Evolutionary conservation across 2,329 filamentous ascomycete genomes (phyloP).

Genomic region (Colletotrichum falcatum): DNA sequence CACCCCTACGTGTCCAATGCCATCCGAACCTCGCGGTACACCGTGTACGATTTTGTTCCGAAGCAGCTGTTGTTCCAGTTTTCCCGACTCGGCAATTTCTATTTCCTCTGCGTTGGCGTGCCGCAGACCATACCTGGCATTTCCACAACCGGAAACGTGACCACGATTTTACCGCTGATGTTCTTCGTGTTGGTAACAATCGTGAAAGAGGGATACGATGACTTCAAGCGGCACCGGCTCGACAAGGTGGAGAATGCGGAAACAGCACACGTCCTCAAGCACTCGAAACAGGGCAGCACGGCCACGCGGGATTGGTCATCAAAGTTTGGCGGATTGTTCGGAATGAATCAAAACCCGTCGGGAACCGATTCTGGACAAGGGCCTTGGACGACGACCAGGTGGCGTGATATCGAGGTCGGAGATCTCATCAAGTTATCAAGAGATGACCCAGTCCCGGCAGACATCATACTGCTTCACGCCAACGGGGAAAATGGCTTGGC

Average conservation of each 20-base stretch:
- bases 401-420: constrained; percentile 62
- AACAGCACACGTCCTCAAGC: constrained; percentile 55
- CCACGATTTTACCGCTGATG: constrained; percentile 78
- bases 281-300: constrained; percentile 6
- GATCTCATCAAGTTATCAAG: constrained; percentile 65
- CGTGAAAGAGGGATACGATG: constrained; percentile 88
- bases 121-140: constrained; percentile 83
- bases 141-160: constrained; percentile 80
- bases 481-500: constrained; percentile 83
- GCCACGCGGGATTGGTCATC: background rate
- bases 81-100: constrained; percentile 86
- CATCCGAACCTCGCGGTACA: constrained; percentile 88
- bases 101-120: constrained; percentile 87
- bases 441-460: constrained; percentile 85
- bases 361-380: constrained; percentile 52
- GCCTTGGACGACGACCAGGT: constrained; percentile 65
- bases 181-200: constrained; percentile 87
- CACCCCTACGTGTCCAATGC: constrained; percentile 66
- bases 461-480: constrained; percentile 82
- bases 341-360: constrained; percentile 46
- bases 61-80: constrained; percentile 89
- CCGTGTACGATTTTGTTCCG: constrained; percentile 84
- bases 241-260: constrained; percentile 84
- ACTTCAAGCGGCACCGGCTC: constrained; percentile 81
- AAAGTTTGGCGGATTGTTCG: constrained; percentile 41